phyloP scores from a whole-genome alignment of 257 asterid species.

The Petunia axillaris region DNA sequence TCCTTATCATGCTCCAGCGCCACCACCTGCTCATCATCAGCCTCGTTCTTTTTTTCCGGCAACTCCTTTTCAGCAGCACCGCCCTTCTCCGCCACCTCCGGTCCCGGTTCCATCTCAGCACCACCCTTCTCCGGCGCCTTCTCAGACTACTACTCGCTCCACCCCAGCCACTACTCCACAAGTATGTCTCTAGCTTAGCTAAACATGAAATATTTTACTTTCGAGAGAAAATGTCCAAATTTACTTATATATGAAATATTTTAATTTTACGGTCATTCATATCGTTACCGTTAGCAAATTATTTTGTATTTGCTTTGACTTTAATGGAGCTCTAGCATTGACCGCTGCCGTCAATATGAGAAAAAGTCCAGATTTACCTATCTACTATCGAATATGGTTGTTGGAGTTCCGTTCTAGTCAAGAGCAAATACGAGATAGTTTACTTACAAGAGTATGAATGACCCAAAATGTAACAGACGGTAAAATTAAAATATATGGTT shows the following conservation, averaged over 20 bases:
- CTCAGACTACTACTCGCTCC: constrained; percentile 49
- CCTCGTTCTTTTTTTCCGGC: constrained; percentile 34
- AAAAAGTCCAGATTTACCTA: no score
- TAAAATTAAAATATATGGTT: no score
- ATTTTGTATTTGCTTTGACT: no score
- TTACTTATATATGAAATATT: no score
- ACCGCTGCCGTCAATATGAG: no score
- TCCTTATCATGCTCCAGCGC: constrained; percentile 27
- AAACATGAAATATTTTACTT: background rate
- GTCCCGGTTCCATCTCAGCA: constrained; percentile 20
- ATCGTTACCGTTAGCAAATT: no score
- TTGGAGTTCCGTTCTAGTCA: no score
- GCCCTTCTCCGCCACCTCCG: constrained; percentile 29
- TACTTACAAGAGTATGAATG: no score
- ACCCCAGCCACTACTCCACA: constrained; percentile 59
- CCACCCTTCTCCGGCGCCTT: constrained; percentile 35
- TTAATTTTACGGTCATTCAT: no score
- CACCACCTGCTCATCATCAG: constrained; percentile 31
- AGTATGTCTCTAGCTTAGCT: constrained; percentile 42
- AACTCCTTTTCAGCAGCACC: constrained; percentile 36
- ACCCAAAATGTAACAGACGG: background rate
- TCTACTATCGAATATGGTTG: no score
- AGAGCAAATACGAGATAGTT: no score
- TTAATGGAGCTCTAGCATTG: no score
- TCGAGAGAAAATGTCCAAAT: background rate